Evolutionary conservation across 805 yeast species (phyloP), one percentile per base, ranked within the genome.

Genomic region (Metschnikowia aberdeeniae): DNA sequence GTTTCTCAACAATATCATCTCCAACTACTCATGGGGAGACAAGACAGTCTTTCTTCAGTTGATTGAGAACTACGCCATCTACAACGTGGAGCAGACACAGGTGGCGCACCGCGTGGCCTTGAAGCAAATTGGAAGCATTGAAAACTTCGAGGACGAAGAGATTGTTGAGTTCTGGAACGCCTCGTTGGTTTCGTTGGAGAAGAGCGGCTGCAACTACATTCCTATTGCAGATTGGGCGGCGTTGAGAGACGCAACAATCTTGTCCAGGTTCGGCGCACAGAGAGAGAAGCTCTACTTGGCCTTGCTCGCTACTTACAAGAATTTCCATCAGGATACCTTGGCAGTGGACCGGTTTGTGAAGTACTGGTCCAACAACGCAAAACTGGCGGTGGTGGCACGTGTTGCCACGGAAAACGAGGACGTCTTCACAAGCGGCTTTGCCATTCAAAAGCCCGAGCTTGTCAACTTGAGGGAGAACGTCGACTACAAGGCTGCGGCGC

Each of bases 191-290:
- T 51, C 54, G 33, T 74, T 78, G 51, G 81, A 82, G 47, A 77
- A 64, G 63, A 37, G 73, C 71, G 80, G 81, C 9, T 78, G 77
- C 64, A 66, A 63, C 33, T 84, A 81, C 59, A 81, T 86, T 54
- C 89, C 92, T 6, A 81, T 80, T 60, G 92, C 93, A 9, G 92
- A 85, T 65, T 86, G 92, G 92, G 84, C 87, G 33, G 85, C 92
- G 2, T 63, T 86, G 46, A 79, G 90, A 67, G 89, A 83, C 61
- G 87, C 92, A 17, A 86, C 93, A 5, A 70, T 80, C 35, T 66
- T 68, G 47, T 73, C 82, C 4, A 61, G 59, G 20, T 66, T 61
- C 39, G 52, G 59, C 32, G 62, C 70, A 14, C 75, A 72, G 33
- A 72, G 88, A 62, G 44, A 41, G 8, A 47, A 46, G 10, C 29